Evolutionary conservation across 1,284 basidiomycete species (phyloP), one percentile per base, ranked within the genome.

Genomic region (Rhodotorula sp.): DNA sequence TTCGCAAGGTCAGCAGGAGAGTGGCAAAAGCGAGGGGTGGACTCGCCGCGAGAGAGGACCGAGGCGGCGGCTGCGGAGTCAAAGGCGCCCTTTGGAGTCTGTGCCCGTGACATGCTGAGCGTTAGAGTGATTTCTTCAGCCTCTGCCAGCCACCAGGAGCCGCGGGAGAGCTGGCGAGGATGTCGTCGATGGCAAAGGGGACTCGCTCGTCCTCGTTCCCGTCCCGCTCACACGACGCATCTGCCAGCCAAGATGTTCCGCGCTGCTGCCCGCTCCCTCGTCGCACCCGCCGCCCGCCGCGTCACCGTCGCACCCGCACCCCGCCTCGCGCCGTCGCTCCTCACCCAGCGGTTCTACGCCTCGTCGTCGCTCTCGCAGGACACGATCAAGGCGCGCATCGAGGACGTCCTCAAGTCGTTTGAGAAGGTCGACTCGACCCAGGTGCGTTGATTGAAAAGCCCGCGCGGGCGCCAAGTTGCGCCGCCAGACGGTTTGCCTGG

Each of bases 391-490:
- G 80, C 85, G 77, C 88, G 96, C 77, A 87, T 99, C 64, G 80
- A 94, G 73, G 89, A 94, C 70, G 90, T 98, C 61, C 83, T 99
- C 80, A 91, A 92, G 83, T 88, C 89, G 39, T 98, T 97, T 80
- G 96, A 99, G 82, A 98, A 97, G 84, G 91, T 98, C 65, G 88
- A 96, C 81, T 82, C 83, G 29, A 81, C 84, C 69, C 96, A 97
- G 86, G 94, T 94, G 71, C 63, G 83, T 70, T 46, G 66, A 61
- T 57, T 46, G 48, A 46, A 54, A 61, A n/a, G 57, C 62, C 20
- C n/a, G 32, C 15, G 4, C 49, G 20, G 29, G 36, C 44, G 34
- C n/a, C 49, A 4, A n/a, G 13, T 27, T 44, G 39, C n/a, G 13
- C n/a, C 55, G 10, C 22, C 55, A 39, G 49, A 39, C 53, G 54